Percentiles rank a stretch among this genome's conserved stretches.
phyloP scores from a whole-genome alignment of 1,284 basidiomycete species.

The Trichosporon faecale region DNA sequence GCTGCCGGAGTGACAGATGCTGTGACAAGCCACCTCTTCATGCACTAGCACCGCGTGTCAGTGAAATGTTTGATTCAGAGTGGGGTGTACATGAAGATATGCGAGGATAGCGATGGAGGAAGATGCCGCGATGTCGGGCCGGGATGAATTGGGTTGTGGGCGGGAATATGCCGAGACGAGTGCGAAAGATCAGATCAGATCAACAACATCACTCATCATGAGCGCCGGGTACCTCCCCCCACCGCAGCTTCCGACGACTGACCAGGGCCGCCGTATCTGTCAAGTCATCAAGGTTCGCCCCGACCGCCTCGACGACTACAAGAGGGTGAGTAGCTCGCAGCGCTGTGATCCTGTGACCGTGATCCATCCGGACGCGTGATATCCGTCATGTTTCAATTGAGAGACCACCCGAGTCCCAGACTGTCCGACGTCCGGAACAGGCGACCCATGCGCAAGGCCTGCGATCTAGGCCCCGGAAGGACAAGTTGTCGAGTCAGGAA shows the following conservation, averaged over 20 bases:
- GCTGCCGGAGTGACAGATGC: too few relatives aligned
- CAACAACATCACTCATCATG: neutral
- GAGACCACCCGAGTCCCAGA: neutral
- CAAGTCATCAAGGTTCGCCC: constrained; percentile 74
- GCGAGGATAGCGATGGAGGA: too few relatives aligned
- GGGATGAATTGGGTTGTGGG: neutral
- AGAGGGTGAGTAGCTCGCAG: constrained; percentile 48
- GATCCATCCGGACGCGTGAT: neutral
- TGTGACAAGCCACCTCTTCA: neutral
- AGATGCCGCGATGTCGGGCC: neutral
- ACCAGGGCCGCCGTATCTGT: constrained; percentile 63
- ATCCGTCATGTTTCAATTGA: neutral
- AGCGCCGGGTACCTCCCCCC: constrained; percentile 21
- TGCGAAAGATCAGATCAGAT: neutral
- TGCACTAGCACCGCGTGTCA: neutral
- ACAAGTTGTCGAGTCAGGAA: neutral
- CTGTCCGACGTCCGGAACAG: neutral
- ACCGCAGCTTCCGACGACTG: constrained; percentile 42
- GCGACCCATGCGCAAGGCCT: neutral
- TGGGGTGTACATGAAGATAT: neutral
- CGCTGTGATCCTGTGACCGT: too few relatives aligned
- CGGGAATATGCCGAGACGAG: neutral
- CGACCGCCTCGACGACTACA: constrained; percentile 64
- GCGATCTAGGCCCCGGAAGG: neutral
- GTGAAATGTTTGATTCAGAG: too few relatives aligned